Evolutionary conservation across 352 stramenopile species (phyloP).

Genomic region (Aphanomyces astaci): DNA sequence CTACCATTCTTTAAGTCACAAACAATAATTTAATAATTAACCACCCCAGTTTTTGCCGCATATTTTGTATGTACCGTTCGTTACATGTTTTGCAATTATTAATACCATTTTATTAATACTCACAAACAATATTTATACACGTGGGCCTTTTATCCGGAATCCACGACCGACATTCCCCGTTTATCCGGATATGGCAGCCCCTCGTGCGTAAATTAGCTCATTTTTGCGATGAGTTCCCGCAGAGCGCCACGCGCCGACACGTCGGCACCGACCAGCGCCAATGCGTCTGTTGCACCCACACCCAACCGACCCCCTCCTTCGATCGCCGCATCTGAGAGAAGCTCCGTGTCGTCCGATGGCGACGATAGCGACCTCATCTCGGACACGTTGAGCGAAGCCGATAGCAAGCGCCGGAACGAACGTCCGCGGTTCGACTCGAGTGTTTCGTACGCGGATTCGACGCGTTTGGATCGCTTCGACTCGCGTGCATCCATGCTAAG

Average conservation of each 20-base stretch:
- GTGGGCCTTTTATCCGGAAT: neutral
- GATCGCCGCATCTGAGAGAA: neutral
- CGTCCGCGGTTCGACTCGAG: constrained; percentile 74
- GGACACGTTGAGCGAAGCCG: constrained; percentile 4
- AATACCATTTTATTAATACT: too few species aligned
- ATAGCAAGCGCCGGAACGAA: constrained; percentile 29
- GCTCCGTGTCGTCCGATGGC: neutral
- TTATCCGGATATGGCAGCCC: neutral
- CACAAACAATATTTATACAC: too few species aligned
- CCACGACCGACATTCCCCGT: neutral
- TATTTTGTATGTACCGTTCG: too few species aligned
- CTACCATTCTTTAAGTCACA: too few species aligned
- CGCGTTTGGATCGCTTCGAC: constrained; percentile 73
- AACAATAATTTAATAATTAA: too few species aligned
- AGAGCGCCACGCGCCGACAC: neutral
- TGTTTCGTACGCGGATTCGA: constrained; percentile 79
- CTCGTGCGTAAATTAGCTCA: neutral
- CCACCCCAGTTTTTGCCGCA: too few species aligned
- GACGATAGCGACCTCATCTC: neutral
- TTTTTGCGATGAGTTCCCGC: neutral
- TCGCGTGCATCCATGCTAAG: constrained; percentile 64
- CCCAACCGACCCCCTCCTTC: neutral
- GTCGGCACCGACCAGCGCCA: neutral
- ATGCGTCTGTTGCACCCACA: neutral
- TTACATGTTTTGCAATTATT: too few species aligned